Evolutionary conservation across 2,329 filamentous ascomycete genomes (phyloP).

Genomic region (Fusarium equiseti): DNA sequence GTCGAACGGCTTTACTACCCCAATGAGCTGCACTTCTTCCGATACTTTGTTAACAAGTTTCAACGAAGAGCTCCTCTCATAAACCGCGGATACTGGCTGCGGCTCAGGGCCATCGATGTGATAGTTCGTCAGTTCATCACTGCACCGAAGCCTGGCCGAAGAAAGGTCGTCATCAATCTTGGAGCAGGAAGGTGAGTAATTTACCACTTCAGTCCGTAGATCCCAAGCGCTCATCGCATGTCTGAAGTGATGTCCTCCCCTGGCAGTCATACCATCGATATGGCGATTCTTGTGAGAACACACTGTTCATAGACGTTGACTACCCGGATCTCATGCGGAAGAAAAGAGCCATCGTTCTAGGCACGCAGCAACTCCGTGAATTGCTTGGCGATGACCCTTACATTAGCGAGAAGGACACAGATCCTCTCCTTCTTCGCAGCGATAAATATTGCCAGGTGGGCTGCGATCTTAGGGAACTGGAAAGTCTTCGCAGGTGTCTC

Average conservation of each 20-base stretch:
- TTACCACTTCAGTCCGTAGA: background rate
- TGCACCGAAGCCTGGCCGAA: slow-evolving; percentile 59
- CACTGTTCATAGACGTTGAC: slow-evolving; percentile 85
- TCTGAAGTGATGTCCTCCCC: slow-evolving; percentile 81
- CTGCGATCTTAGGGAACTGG: slow-evolving; percentile 80
- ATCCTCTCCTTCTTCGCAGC: slow-evolving; percentile 70
- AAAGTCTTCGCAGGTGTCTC: slow-evolving; percentile 70
- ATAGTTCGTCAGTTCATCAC: slow-evolving; percentile 79
- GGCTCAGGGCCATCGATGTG: slow-evolving; percentile 84
- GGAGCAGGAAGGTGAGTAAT: slow-evolving; percentile 87
- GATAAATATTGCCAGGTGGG: slow-evolving; percentile 82
- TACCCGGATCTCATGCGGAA: slow-evolving; percentile 82
- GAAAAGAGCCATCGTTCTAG: slow-evolving; percentile 76
- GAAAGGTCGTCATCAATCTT: slow-evolving; percentile 84
- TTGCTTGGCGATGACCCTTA: slow-evolving; percentile 50
- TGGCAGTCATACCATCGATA: slow-evolving; percentile 84
- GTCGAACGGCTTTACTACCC: slow-evolving; percentile 90
- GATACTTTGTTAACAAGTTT: slow-evolving; percentile 87
- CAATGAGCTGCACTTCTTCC: slow-evolving; percentile 83
- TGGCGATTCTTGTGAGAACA: slow-evolving; percentile 65
- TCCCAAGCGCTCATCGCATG: slow-evolving; percentile 10
- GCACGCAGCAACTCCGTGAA: slow-evolving; percentile 67
- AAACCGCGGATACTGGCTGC: slow-evolving; percentile 89
- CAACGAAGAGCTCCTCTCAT: slow-evolving; percentile 88
- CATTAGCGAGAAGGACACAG: slow-evolving; percentile 55